phyloP scores from a whole-genome alignment of 2,329 filamentous ascomycete genomes.

The Daldinia eschscholtzii region DNA sequence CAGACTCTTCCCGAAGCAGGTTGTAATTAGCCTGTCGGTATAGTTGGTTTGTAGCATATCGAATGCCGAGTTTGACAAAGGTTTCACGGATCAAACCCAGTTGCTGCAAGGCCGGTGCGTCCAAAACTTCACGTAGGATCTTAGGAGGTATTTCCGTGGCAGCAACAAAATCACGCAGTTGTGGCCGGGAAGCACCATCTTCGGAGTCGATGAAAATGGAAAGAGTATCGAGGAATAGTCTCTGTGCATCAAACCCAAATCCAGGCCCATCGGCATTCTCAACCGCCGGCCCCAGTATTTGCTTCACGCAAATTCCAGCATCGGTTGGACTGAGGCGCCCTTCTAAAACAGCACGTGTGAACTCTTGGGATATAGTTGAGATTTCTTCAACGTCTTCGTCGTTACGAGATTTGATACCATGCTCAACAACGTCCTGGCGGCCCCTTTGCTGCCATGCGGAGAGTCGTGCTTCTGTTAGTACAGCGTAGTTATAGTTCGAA shows the following conservation, averaged over 20 bases:
- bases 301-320: conserved; percentile 78
- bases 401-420: conserved; percentile 72
- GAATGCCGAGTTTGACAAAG: conserved; percentile 84
- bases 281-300: conserved; percentile 74
- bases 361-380: conserved; percentile 84
- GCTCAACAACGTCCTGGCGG: conserved; percentile 74
- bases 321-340: conserved; percentile 74
- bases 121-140: conserved; percentile 85
- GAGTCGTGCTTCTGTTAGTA: conserved; percentile 78
- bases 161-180: conserved; percentile 75
- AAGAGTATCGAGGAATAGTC: conserved; percentile 85
- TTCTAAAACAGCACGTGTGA: conserved; percentile 81
- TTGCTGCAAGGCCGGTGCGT: conserved; percentile 79
- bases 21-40: conserved; percentile 99
- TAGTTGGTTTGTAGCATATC: conserved; percentile 90
- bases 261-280: conserved; percentile 60
- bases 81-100: conserved; percentile 86
- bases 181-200: conserved; percentile 61
- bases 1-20: conserved; percentile 91
- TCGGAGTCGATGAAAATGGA: conserved; percentile 83
- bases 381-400: conserved; percentile 77
- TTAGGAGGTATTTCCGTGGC: conserved; percentile 78
- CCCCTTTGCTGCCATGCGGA: conserved; percentile 76
- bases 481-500: conserved; percentile 76
- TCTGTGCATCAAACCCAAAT: conserved; percentile 70